Conservation (phyloP, 176 grass and related monocot genomes). For the Rhynchospora tenuis region DNA sequence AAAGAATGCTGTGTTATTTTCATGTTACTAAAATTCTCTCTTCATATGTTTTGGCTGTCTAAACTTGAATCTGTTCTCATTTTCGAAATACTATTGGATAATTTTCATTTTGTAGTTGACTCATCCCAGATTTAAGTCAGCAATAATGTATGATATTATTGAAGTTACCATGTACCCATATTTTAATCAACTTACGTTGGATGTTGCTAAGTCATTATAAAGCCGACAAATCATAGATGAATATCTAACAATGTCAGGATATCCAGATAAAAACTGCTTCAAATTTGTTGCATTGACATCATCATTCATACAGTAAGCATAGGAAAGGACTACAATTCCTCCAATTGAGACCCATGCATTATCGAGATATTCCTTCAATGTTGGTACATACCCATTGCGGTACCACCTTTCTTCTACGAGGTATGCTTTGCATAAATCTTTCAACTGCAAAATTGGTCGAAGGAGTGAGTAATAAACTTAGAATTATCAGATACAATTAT, state of each 20-base stretch:
- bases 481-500: too few species aligned
- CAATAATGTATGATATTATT: neutral
- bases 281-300: neutral
- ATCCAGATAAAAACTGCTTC: neutral
- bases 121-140: neutral
- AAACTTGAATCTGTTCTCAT: neutral
- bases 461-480: too few species aligned
- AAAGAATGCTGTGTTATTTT: neutral
- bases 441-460: too few species aligned
- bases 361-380: too few species aligned
- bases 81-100: neutral
- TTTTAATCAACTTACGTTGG: neutral
- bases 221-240: constrained; percentile 18
- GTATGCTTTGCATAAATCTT: too few species aligned
- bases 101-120: neutral
- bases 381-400: too few species aligned
- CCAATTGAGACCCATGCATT: too few species aligned
- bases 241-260: neutral
- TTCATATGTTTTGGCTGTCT: neutral
- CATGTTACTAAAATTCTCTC: neutral
- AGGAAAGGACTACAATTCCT: neutral
- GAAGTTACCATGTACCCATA: neutral
- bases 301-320: constrained; percentile 7
- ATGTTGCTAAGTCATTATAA: constrained; percentile 10
- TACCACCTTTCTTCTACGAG: too few species aligned